Base-by-base conservation (phyloP, 352 stramenopile genomes). In the Phytopythium oedochilum region DNA sequence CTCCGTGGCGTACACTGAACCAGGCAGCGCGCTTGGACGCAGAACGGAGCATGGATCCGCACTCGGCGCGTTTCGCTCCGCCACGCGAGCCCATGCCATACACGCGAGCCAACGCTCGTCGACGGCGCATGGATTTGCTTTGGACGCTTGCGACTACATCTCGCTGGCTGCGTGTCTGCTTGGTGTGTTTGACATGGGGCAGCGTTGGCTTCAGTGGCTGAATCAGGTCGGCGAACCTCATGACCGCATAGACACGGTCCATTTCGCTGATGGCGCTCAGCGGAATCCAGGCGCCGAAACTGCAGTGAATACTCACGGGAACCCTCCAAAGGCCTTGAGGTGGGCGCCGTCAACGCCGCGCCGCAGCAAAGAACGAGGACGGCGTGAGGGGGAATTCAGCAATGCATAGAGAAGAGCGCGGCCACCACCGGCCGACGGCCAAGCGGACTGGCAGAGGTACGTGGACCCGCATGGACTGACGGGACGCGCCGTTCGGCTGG, bases 131-230 rank as follows among this genome's bases (percentile, higher is more conserved):
- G 20, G 25, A 14, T 18, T 50, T 35, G 36, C 14, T 5, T 23
- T 42, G 15, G 15, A 22, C 36, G 36, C 6, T 23, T 22, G 36
- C 34, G 34, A 18, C 34, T 42, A 23, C 5, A n/a, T 9, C 44
- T 36, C 44, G n/a, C 17, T 42, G 14, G 29, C 31, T 23, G 23
- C 23, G 23, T 51, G 15, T 53, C 46, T 17, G 46, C 46, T 53
- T 53, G 22, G 46, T 38, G 46, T 53, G 46, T 53, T 53, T 53
- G 46, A 53, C 46, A 28, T 53, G 46, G 20, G n/a, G 28, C 46
- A 28, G 2, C 26, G 9, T 51, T 28, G 25, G 18, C n/a, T n/a
- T n/a, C n/a, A n/a, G n/a, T n/a, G n/a, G n/a, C n/a, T n/a, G n/a
- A n/a, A n/a, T n/a, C n/a, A n/a, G n/a, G n/a, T n/a, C n/a, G n/a